Evolutionary conservation across 2,329 filamentous ascomycete species (phyloP).

Genomic region (Pseudopyricularia cyperi): DNA sequence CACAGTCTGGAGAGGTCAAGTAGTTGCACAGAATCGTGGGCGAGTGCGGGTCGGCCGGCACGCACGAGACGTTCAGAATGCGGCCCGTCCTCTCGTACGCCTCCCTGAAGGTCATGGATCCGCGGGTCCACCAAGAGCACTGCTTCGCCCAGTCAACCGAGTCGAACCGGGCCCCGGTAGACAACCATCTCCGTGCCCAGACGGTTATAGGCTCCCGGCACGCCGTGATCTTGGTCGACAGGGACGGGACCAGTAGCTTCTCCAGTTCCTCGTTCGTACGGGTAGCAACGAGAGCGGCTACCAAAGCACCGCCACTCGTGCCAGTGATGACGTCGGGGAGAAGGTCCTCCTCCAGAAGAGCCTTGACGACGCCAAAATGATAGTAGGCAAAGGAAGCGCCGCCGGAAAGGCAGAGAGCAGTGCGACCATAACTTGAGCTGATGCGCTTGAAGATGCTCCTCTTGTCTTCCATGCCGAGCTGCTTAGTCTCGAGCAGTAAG

Average conservation of each 20-base stretch:
- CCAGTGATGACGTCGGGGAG: constrained; percentile 92
- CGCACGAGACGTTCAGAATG: constrained; percentile 90
- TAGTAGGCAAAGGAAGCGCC: constrained; percentile 95
- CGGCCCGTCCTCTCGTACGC: constrained; percentile 89
- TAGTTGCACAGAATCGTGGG: constrained; percentile 90
- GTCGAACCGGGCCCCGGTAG: constrained; percentile 87
- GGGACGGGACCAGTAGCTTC: constrained; percentile 67
- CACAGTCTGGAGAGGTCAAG: constrained; percentile 86
- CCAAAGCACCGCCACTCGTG: constrained; percentile 83
- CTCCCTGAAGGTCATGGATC: constrained; percentile 87
- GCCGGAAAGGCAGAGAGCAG: constrained; percentile 83
- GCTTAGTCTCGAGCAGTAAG: constrained; percentile 54
- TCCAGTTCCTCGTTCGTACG: constrained; percentile 86
- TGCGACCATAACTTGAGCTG: constrained; percentile 81
- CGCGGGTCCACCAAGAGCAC: constrained; percentile 80
- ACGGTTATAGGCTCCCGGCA: constrained; percentile 65
- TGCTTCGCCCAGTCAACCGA: constrained; percentile 79
- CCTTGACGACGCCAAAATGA: constrained; percentile 86
- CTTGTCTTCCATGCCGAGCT: constrained; percentile 62
- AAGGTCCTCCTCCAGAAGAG: constrained; percentile 71
- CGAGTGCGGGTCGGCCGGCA: constrained; percentile 89
- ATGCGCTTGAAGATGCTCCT: constrained; percentile 74
- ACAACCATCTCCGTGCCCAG: constrained; percentile 81
- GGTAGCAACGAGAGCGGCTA: constrained; percentile 78
- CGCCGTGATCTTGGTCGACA: constrained; percentile 74